These are phyloP conservation scores for Macrophomina tecta DNA, from an alignment of 2,329 filamentous ascomycete genomes.

Conservation along the genomic window DNA sequence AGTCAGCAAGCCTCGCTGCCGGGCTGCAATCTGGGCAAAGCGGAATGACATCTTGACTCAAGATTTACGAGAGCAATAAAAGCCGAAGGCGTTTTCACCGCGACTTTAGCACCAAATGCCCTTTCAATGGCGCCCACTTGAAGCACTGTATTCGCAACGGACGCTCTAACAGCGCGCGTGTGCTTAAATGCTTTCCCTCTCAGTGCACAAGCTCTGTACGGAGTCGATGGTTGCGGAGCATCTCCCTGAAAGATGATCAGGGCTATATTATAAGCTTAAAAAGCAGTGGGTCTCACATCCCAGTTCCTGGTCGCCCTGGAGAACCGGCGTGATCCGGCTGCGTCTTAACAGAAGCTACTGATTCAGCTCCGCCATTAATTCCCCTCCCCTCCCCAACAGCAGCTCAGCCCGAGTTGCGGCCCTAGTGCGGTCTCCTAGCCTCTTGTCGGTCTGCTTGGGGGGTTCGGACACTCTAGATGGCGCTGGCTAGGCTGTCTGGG, in stretches of 20 bases:
- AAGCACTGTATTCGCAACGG: not conserved
- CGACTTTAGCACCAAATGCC: not conserved
- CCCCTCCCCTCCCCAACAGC: not conserved
- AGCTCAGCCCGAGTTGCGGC: slow-evolving; percentile 1
- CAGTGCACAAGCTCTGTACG: not conserved
- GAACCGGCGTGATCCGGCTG: slow-evolving; percentile 3
- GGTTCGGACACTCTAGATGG: not conserved
- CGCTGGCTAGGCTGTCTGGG: not conserved
- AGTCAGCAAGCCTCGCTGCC: slow-evolving; percentile 3
- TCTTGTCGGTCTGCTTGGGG: not conserved
- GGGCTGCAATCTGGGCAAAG: not conserved
- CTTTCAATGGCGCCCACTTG: not conserved
- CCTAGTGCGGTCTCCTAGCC: not conserved
- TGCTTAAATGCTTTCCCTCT: not conserved
- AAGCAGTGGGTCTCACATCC: not conserved
- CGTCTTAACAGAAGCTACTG: slow-evolving; percentile 14
- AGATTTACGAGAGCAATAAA: slow-evolving; percentile 8
- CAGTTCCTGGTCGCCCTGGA: not conserved
- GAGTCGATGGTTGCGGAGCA: not conserved
- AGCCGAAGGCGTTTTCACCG: not conserved
- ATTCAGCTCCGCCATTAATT: slow-evolving; percentile 2
- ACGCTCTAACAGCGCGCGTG: not conserved
- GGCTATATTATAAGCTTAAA: slow-evolving; percentile 22
- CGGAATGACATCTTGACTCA: slow-evolving; percentile 14
- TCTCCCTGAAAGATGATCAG: not conserved